Conservation (phyloP, 805 yeast genomes). For the Nakazawaea populi region DNA sequence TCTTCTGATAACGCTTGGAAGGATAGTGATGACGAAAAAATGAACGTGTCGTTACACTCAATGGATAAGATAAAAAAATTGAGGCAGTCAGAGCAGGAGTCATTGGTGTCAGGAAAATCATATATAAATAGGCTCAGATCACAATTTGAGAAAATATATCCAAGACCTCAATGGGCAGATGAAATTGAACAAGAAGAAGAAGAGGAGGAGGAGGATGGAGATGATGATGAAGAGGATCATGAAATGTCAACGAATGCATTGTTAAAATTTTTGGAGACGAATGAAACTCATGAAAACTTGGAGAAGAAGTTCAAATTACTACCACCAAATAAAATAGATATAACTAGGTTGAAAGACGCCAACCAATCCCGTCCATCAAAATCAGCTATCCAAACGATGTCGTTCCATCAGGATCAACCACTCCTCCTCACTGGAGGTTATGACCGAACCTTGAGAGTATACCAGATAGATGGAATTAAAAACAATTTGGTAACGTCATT, state of each 20-base stretch:
- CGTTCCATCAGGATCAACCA: slow-evolving; percentile 84
- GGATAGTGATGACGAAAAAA: slow-evolving; percentile 86
- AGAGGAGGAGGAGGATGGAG: slow-evolving; percentile 13
- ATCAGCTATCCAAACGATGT: slow-evolving; percentile 78
- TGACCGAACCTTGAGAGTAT: slow-evolving; percentile 81
- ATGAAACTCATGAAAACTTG: slow-evolving; percentile 22
- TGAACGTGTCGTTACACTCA: slow-evolving; percentile 52
- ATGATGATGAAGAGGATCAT: slow-evolving; percentile 1
- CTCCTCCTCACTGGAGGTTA: slow-evolving; percentile 86
- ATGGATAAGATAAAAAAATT: slow-evolving; percentile 66
- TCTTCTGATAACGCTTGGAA: slow-evolving; percentile 57
- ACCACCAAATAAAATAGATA: slow-evolving; percentile 66
- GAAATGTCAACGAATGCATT: slow-evolving; percentile 23
- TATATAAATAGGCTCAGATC: slow-evolving; percentile 36
- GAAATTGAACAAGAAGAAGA: slow-evolving; percentile 49
- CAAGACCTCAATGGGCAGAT: slow-evolving; percentile 79
- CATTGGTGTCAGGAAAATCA: slow-evolving; percentile 25
- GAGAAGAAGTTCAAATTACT: slow-evolving; percentile 46
- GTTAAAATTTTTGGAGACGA: slow-evolving; percentile 24
- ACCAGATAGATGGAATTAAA: slow-evolving; percentile 82
- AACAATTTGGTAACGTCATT: slow-evolving; percentile 81
- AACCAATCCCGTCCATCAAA: slow-evolving; percentile 62
- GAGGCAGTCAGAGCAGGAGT: slow-evolving; percentile 43
- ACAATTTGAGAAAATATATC: slow-evolving; percentile 68
- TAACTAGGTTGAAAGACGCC: slow-evolving; percentile 83